These are phyloP conservation scores for Ambrosiella xylebori DNA, from an alignment of 2,329 filamentous ascomycete genomes.

Conservation along the genomic window DNA sequence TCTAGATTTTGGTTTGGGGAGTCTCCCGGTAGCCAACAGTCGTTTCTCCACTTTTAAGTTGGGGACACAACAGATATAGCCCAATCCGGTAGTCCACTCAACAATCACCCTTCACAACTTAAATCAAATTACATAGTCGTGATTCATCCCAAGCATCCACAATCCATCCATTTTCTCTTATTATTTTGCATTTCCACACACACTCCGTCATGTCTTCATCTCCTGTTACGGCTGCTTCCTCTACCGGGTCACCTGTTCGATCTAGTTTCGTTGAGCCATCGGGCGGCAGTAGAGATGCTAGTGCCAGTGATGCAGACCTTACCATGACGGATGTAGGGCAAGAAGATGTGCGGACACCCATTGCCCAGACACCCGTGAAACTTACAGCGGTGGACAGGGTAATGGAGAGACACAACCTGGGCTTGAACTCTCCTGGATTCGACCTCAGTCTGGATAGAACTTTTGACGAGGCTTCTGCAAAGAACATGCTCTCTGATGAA, in stretches of 20 bases:
- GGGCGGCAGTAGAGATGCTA: too few species aligned
- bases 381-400: too few species aligned
- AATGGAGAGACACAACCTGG: background rate
- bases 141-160: background rate
- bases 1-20: background rate
- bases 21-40: background rate
- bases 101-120: background rate
- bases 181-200: too few species aligned
- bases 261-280: too few species aligned
- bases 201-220: too few species aligned
- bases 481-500: background rate
- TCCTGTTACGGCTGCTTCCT: too few species aligned
- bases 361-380: too few species aligned
- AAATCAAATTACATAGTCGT: background rate
- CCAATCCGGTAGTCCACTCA: background rate
- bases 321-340: too few species aligned
- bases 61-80: background rate
- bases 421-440: constrained; percentile 7
- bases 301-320: too few species aligned
- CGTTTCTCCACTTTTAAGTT: background rate
- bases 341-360: too few species aligned
- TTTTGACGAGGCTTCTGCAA: too few species aligned
- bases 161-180: background rate
- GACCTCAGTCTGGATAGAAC: background rate
- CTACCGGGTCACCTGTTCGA: too few species aligned